Conservation (phyloP, 1,284 basidiomycete species). For the Neonothopanus nambi region DNA sequence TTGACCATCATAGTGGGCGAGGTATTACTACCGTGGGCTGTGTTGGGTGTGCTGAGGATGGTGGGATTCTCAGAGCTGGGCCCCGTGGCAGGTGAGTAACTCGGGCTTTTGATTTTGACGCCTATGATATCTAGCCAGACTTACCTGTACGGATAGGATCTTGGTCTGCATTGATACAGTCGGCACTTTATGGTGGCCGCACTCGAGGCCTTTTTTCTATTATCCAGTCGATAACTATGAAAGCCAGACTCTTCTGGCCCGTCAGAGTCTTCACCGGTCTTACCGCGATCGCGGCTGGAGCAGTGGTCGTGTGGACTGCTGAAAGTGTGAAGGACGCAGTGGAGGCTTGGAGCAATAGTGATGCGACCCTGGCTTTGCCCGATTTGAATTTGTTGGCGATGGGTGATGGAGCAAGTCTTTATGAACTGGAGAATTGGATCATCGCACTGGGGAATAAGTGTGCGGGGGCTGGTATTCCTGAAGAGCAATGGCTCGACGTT, state of each 20-base stretch:
- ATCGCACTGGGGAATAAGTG: background rate
- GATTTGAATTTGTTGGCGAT: conserved; percentile 1
- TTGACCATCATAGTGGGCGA: background rate
- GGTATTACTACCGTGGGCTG: background rate
- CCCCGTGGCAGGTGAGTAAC: conserved; percentile 4
- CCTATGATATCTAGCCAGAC: background rate
- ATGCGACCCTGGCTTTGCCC: background rate
- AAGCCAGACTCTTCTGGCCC: conserved; percentile 9
- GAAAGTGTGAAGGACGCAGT: background rate
- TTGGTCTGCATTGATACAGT: conserved; percentile 9
- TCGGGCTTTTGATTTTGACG: background rate
- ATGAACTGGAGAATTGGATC: background rate
- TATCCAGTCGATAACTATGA: conserved; percentile 9
- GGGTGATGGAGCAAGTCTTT: background rate
- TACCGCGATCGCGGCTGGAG: background rate
- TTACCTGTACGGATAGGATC: background rate
- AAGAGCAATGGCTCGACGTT: conserved; percentile 4
- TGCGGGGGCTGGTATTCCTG: conserved; percentile 1
- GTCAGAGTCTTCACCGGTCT: background rate
- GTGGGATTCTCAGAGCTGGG: conserved; percentile 5
- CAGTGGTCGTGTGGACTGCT: background rate
- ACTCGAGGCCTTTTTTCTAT: conserved; percentile 11
- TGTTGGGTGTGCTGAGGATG: background rate
- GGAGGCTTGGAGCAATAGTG: background rate
- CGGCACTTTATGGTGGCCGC: background rate